A percentile compares a stretch with the other conserved stretches of the same genome.
Conservation (phyloP, 1,284 basidiomycete species). For the Inonotus obliquus region DNA sequence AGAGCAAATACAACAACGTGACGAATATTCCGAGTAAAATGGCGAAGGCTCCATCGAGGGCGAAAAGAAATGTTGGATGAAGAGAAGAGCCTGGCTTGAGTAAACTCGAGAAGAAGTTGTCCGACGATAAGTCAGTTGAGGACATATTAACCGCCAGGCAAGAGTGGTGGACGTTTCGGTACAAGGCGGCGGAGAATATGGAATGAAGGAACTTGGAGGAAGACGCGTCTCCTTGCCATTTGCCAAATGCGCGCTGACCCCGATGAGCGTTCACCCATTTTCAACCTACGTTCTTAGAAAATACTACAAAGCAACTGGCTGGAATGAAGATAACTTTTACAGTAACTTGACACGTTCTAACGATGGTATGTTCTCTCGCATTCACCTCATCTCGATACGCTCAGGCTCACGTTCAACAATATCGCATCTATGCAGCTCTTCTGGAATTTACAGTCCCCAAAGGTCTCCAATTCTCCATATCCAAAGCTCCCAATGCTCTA, state of each 20-base stretch:
- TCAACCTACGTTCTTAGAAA: slow-evolving; percentile 83
- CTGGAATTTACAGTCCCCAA: slow-evolving; percentile 81
- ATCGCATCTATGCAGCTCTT: slow-evolving; percentile 52
- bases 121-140: neutral
- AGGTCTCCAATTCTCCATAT: slow-evolving; percentile 77
- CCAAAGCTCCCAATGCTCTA: slow-evolving; percentile 84
- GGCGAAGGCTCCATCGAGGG: slow-evolving; percentile 57
- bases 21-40: slow-evolving; percentile 55
- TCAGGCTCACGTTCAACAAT: slow-evolving; percentile 20
- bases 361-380: slow-evolving; percentile 51
- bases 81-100: slow-evolving; percentile 71
- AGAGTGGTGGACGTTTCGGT: neutral
- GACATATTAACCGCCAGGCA: neutral
- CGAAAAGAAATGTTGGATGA: slow-evolving; percentile 59
- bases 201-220: no score
- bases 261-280: slow-evolving; percentile 67
- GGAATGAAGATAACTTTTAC: slow-evolving; percentile 96
- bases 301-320: slow-evolving; percentile 88
- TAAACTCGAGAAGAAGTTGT: slow-evolving; percentile 45
- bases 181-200: neutral
- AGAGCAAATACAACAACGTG: slow-evolving; percentile 48
- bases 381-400: slow-evolving; percentile 28
- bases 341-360: slow-evolving; percentile 87
- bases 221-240: neutral
- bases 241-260: slow-evolving; percentile 4